Conservation (phyloP, 345 rosid species). For the Populus tremula region DNA sequence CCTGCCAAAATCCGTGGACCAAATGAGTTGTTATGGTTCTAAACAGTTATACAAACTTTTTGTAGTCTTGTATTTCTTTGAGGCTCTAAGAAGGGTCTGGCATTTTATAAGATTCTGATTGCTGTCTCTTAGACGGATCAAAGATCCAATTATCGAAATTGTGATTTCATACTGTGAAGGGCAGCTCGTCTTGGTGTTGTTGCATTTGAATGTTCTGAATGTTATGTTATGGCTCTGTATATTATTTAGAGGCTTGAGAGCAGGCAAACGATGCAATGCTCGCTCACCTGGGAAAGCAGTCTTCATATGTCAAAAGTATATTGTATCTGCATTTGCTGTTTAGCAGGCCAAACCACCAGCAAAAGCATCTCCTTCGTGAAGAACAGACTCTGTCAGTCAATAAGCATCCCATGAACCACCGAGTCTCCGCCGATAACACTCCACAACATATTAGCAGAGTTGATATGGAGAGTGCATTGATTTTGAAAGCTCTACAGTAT, state of each 20-base stretch:
- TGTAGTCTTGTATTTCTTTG: conserved; percentile 2
- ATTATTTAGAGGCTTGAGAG: neutral
- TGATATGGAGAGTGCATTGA: neutral
- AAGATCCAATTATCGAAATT: neutral
- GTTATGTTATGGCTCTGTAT: neutral
- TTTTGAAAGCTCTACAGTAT: neutral
- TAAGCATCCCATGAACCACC: conserved; percentile 97
- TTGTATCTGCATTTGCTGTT: conserved; percentile 4
- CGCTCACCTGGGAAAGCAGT: neutral
- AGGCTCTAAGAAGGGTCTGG: conserved; percentile 3
- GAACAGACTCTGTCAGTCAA: conserved; percentile 88
- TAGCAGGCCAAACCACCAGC: conserved; percentile 85
- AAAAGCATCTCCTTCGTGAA: conserved; percentile 81
- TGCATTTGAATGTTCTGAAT: neutral
- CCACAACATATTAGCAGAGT: conserved; percentile 1
- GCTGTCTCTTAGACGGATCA: neutral
- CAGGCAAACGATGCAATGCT: neutral
- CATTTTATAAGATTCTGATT: conserved; percentile 1
- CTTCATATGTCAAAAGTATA: neutral
- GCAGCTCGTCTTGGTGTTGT: no score
- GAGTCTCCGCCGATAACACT: conserved; percentile 51
- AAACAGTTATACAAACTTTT: neutral
- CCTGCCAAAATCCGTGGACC: neutral
- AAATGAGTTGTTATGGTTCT: neutral
- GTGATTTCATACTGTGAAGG: neutral